phyloP scores from a whole-genome alignment of 768 basidiomycete species.

The Suillus sp. region DNA sequence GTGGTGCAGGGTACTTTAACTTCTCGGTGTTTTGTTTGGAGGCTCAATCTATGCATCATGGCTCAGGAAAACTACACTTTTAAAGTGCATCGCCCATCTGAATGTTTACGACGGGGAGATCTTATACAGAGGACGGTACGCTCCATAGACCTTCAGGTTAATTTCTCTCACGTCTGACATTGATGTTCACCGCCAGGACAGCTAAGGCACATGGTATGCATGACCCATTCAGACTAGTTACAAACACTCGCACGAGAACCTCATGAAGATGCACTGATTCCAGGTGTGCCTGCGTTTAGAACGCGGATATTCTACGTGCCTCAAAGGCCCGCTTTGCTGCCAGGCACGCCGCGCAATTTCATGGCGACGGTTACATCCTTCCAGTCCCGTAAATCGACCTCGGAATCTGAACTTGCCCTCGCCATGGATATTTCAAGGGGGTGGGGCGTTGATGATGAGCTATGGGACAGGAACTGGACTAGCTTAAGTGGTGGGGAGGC shows the following conservation, averaged over 20 bases:
- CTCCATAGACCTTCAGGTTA: not conserved
- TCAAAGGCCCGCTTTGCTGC: slow-evolving; percentile 84
- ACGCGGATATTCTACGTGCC: slow-evolving; percentile 85
- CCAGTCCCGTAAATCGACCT: slow-evolving; percentile 39
- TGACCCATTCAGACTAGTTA: slow-evolving; percentile 3
- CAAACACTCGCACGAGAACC: slow-evolving; percentile 5
- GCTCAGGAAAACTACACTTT: slow-evolving; percentile 64
- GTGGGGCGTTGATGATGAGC: slow-evolving; percentile 67
- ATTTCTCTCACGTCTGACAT: slow-evolving; percentile 4
- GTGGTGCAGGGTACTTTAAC: slow-evolving; percentile 64
- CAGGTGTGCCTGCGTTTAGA: slow-evolving; percentile 77
- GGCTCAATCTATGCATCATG: not conserved
- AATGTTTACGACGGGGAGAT: slow-evolving; percentile 69
- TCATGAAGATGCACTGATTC: not conserved
- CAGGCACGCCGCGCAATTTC: slow-evolving; percentile 78
- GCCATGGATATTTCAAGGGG: slow-evolving; percentile 55
- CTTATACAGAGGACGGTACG: slow-evolving; percentile 67
- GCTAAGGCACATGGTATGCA: slow-evolving; percentile 50
- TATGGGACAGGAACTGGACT: slow-evolving; percentile 83
- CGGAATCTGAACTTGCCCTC: slow-evolving; percentile 31
- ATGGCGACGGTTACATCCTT: slow-evolving; percentile 58
- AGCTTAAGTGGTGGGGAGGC: slow-evolving; percentile 85
- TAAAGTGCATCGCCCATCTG: slow-evolving; percentile 85
- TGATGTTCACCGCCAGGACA: slow-evolving; percentile 36
- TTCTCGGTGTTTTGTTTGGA: not conserved